Percentiles rank a stretch among this genome's conserved stretches.
Conservation (phyloP, 805 yeast genomes). For the Candida odintsovae region DNA sequence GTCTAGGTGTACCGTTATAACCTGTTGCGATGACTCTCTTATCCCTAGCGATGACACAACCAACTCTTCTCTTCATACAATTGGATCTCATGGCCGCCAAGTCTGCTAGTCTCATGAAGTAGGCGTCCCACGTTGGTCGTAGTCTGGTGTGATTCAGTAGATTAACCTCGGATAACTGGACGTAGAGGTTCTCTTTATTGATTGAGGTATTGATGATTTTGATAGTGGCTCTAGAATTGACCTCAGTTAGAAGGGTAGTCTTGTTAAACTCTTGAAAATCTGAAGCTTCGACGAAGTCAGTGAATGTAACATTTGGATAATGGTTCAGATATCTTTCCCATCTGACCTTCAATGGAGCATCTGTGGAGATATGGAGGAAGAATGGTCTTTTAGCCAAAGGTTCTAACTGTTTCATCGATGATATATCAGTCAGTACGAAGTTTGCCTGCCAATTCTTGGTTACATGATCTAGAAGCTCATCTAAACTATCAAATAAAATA, state of each 20-base stretch:
- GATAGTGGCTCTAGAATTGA: slow-evolving; percentile 44
- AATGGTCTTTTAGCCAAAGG: slow-evolving; percentile 67
- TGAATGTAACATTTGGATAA: slow-evolving; percentile 21
- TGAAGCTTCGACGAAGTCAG: slow-evolving; percentile 33
- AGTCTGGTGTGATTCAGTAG: slow-evolving; percentile 51
- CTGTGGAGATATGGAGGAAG: slow-evolving; percentile 72
- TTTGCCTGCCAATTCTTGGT: slow-evolving; percentile 62
- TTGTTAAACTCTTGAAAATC: slow-evolving; percentile 29
- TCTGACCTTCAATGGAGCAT: slow-evolving; percentile 59
- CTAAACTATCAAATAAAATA: slow-evolving; percentile 31
- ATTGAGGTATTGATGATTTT: slow-evolving; percentile 48
- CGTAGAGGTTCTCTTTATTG: slow-evolving; percentile 31
- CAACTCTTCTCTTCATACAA: slow-evolving; percentile 96
- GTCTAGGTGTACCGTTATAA: slow-evolving; percentile 95
- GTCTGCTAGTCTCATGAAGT: slow-evolving; percentile 90
- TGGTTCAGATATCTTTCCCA: slow-evolving; percentile 22
- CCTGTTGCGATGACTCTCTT: slow-evolving; percentile 92
- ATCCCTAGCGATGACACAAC: slow-evolving; percentile 88
- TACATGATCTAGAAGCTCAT: slow-evolving; percentile 49
- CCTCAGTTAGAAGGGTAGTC: slow-evolving; percentile 30
- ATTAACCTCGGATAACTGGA: slow-evolving; percentile 34
- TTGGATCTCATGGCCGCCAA: slow-evolving; percentile 89
- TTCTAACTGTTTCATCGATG: slow-evolving; percentile 36
- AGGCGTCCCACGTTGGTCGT: slow-evolving; percentile 94
- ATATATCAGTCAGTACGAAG: slow-evolving; percentile 52